Conservation (phyloP, 495 filamentous ascomycete species). For the Annulohypoxylon bovei region DNA sequence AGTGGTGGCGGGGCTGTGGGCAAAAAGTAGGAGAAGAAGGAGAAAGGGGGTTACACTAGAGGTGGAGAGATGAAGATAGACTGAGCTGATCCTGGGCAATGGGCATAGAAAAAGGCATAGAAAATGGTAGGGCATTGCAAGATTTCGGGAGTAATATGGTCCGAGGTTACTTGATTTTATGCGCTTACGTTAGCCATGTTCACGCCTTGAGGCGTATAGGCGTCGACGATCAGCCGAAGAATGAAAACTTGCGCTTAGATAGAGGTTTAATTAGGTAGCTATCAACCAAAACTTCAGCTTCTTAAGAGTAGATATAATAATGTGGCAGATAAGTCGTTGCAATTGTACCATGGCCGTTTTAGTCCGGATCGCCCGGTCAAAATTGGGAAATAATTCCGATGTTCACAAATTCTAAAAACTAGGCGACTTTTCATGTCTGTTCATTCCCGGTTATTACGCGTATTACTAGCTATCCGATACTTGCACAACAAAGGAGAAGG, state of each 20-base stretch:
- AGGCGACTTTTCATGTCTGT: background rate
- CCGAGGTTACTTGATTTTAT: background rate
- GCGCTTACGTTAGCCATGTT: background rate
- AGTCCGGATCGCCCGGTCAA: too few relatives aligned
- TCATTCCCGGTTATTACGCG: slow-evolving; percentile 3
- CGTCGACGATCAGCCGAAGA: too few relatives aligned
- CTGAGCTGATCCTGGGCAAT: background rate
- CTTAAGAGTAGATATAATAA: too few relatives aligned
- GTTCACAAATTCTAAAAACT: too few relatives aligned
- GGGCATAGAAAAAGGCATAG: background rate
- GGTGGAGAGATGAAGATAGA: too few relatives aligned
- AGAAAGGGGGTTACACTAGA: background rate
- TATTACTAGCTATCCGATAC: slow-evolving; percentile 10
- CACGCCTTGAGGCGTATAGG: background rate
- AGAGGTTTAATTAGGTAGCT: background rate
- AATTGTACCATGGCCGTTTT: too few relatives aligned
- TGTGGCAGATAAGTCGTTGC: too few relatives aligned
- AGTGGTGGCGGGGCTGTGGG: too few relatives aligned
- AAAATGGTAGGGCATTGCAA: background rate
- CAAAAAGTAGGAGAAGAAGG: too few relatives aligned
- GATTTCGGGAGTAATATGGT: background rate
- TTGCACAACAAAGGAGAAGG: slow-evolving; percentile 21
- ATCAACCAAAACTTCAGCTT: too few relatives aligned
- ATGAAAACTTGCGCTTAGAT: too few relatives aligned
- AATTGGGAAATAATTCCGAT: too few relatives aligned